Evolutionary conservation across 345 rosid genomes (phyloP), one percentile per base, ranked within the genome.

Genomic region (Litchi chinensis): DNA sequence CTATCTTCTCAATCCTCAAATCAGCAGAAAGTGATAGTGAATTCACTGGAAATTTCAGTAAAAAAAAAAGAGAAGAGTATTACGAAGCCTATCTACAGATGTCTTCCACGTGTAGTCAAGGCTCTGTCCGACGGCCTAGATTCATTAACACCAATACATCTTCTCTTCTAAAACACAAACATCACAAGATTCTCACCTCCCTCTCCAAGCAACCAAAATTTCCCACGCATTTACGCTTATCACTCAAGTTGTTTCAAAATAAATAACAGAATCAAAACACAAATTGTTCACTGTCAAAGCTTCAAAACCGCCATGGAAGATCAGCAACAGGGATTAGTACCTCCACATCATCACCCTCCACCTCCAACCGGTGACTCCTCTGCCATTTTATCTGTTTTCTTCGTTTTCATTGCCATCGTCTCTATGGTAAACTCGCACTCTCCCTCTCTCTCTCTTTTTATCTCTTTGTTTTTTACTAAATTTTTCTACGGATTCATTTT

Each of bases 291-390:
- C 24, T 19, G 22, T 44, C 43, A 39, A 76, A 46, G 52, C 52
- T 46, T 46, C 52, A 7, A 75, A 39, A 72, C 65, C 81, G 81
- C 83, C 79, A 90, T 90, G 95, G 93, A 91, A 85, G 75, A 76
- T 41, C 91, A 78, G 22, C 90, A 73, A 41, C 83, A 82, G 67
- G 69, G 80, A 81, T 22, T 83, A 10, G 88, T 72, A 26, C 79
- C 74, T 43, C 54, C 75, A 10, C 90, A 24, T 56, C 76, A 67
- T 22, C 86, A 70, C 1, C 81, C 83, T 5, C 88, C 79, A 15
- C 72, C 86, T 2, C 86, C 83, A 19, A 12, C 64, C 0, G 78
- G 88, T 39, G 85, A 77, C 76, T 64, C 71, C 65, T 69, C 84
- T 41, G 64, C 83, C 8, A 71, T 87, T 22, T 48, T 76, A 81